A percentile compares a stretch with the other conserved stretches of the same genome.
Conservation (phyloP, 805 yeast species). For the Candida namnaoensis region DNA sequence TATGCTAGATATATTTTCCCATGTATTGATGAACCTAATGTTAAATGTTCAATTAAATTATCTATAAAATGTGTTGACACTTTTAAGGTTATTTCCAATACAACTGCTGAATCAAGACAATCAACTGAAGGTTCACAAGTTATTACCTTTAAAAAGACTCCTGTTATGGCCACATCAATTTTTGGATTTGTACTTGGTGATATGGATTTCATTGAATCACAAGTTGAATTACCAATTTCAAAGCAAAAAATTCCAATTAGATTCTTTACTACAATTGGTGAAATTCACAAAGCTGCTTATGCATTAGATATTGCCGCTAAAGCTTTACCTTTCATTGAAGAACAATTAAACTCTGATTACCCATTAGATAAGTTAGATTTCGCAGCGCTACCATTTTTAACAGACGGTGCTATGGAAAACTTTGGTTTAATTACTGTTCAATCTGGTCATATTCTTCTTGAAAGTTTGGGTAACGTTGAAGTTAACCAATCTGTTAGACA, state of each 20-base stretch:
- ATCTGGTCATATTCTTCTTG: slow-evolving; percentile 37
- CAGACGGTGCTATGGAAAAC: slow-evolving; percentile 79
- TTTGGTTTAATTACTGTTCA: slow-evolving; percentile 62
- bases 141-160: slow-evolving; percentile 42
- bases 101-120: slow-evolving; percentile 23
- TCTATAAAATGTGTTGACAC: slow-evolving; percentile 32
- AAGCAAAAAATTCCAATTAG: slow-evolving; percentile 33
- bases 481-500: slow-evolving; percentile 34
- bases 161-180: slow-evolving; percentile 51
- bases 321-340: slow-evolving; percentile 39
- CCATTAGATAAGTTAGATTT: slow-evolving; percentile 63
- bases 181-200: slow-evolving; percentile 69
- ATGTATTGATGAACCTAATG: slow-evolving; percentile 55
- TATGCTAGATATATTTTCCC: slow-evolving; percentile 61
- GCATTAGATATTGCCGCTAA: slow-evolving; percentile 40
- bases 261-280: slow-evolving; percentile 48
- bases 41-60: slow-evolving; percentile 43
- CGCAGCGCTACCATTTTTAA: slow-evolving; percentile 58
- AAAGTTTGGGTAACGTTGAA: slow-evolving; percentile 18
- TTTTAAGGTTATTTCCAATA: slow-evolving; percentile 46
- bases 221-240: slow-evolving; percentile 13
- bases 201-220: slow-evolving; percentile 40
- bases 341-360: slow-evolving; percentile 32
- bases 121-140: slow-evolving; percentile 20
- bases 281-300: slow-evolving; percentile 34